Evolutionary conservation across 768 basidiomycete species (phyloP), one percentile per base, ranked within the genome.

Genomic region (Lactarius indigo): DNA sequence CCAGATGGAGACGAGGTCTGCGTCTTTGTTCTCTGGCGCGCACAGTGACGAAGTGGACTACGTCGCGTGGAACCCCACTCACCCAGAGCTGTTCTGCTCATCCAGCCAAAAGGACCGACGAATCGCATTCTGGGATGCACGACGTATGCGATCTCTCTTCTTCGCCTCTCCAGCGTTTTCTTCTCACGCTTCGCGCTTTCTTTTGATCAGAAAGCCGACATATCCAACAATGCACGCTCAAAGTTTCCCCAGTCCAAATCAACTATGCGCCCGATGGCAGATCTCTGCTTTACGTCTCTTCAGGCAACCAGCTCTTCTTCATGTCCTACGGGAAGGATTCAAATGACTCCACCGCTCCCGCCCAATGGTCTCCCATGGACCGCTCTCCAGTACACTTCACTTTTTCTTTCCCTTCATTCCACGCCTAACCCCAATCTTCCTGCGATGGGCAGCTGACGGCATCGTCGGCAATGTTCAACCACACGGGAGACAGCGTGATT

Each of bases 21-120:
- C 91, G 18, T 78, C 83, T 1, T 78, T 83, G 18, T 91, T 85
- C 64, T 82, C 87, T 1, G 89, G 90, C 26, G 90, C 85, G 8
- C 91, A 92, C 69, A 80, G 83, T 2, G 90, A 91, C 63, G 90
- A 91, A 55, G 87, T 89, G n/a, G 91, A 93, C 71, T 86, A 91
- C 67, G 78, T 92, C 50, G 85, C 90, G 9, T 94, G 91, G 91
- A 91, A 91, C 74, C 91, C 91, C 1, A 89, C 88, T 3, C 91
- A 93, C 70, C 90, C 91, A 5, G 91, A 92, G 44, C 77, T 92
- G 18, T 91, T 94, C 73, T 91, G 88, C 67, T 87, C 91, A 0
- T 90, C 90, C 18, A 87, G 91, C 70, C 85, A 87, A 73, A 88
- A 84, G 72, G 91, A 94, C 70, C 81, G 86, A 69, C 80, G 85